phyloP scores from a whole-genome alignment of 768 basidiomycete species.

The Kwoniella sp. region DNA sequence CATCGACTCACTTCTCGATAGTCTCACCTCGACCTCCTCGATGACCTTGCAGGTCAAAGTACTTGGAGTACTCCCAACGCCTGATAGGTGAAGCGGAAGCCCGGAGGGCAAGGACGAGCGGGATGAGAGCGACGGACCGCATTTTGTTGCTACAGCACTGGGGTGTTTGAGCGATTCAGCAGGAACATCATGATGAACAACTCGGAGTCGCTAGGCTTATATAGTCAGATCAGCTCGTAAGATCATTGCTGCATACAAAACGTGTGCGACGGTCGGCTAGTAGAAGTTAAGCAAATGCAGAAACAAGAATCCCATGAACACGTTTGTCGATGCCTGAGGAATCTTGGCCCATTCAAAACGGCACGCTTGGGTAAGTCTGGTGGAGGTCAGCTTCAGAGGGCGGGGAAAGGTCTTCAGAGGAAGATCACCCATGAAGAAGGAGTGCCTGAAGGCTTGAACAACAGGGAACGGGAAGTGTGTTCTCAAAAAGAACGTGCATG shows the following conservation, averaged over 20 bases:
- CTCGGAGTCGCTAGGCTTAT: not conserved
- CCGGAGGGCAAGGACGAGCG: slow-evolving; percentile 7
- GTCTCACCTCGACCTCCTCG: slow-evolving; percentile 75
- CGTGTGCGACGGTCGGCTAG: not conserved
- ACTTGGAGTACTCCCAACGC: slow-evolving; percentile 34
- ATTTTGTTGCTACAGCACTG: slow-evolving; percentile 1
- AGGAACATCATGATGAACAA: not conserved
- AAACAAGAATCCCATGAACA: not conserved
- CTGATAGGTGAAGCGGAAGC: slow-evolving; percentile 25
- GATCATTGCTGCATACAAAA: not conserved
- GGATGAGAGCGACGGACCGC: slow-evolving; percentile 12
- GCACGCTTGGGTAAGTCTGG: too few relatives aligned
- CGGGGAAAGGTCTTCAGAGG: too few relatives aligned
- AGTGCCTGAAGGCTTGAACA: too few relatives aligned
- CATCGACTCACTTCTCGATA: slow-evolving; percentile 61
- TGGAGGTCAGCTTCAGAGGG: too few relatives aligned
- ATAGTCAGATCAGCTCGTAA: not conserved
- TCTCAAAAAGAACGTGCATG: too few relatives aligned
- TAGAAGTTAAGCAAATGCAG: not conserved
- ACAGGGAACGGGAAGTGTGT: too few relatives aligned
- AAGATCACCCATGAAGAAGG: too few relatives aligned
- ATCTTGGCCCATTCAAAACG: too few relatives aligned
- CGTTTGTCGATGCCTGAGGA: not conserved
- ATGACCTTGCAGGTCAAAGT: slow-evolving; percentile 45
- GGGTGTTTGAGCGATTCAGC: not conserved